These are phyloP conservation scores for Xylariaceae sp. DNA, from an alignment of 2,329 filamentous ascomycete species.

Conservation along the genomic window DNA sequence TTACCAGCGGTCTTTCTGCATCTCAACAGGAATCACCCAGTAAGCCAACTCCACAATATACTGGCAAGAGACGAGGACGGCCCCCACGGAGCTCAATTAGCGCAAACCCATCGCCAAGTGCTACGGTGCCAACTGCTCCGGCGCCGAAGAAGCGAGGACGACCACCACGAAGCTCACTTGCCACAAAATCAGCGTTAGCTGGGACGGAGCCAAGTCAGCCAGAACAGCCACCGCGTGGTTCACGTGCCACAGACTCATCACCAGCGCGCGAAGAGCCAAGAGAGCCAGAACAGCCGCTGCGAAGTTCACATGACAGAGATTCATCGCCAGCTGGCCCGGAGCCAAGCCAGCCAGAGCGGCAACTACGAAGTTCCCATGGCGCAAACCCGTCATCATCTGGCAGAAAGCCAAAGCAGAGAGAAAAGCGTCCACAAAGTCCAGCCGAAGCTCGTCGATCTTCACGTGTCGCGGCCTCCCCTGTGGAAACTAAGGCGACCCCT, in stretches of 20 bases:
- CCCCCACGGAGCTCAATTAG: conserved; percentile 29
- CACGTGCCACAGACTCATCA: not conserved
- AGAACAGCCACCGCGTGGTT: not conserved
- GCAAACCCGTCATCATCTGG: not conserved
- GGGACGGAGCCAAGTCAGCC: conserved; percentile 16
- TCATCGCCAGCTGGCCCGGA: conserved; percentile 18
- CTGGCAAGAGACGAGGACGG: conserved; percentile 30
- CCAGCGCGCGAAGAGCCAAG: not conserved
- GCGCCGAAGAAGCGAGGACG: not conserved
- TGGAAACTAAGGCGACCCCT: conserved; percentile 10
- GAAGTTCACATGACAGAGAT: conserved; percentile 32
- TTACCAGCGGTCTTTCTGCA: conserved; percentile 25
- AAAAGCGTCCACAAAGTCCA: conserved; percentile 19
- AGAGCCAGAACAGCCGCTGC: conserved; percentile 3
- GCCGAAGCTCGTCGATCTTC: too few species aligned
- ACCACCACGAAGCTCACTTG: conserved; percentile 28
- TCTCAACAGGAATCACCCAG: conserved; percentile 6
- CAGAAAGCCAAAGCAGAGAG: not conserved
- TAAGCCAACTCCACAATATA: conserved; percentile 21
- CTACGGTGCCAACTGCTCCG: not conserved
- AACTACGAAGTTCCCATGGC: not conserved
- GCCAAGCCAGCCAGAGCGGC: not conserved
- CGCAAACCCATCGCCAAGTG: conserved; percentile 13
- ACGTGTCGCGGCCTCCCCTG: conserved; percentile 22
- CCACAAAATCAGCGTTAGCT: conserved; percentile 30